Percentiles rank a stretch among this genome's conserved stretches.
Conservation (phyloP, 352 stramenopile genomes). For the Phytophthora constricta region DNA sequence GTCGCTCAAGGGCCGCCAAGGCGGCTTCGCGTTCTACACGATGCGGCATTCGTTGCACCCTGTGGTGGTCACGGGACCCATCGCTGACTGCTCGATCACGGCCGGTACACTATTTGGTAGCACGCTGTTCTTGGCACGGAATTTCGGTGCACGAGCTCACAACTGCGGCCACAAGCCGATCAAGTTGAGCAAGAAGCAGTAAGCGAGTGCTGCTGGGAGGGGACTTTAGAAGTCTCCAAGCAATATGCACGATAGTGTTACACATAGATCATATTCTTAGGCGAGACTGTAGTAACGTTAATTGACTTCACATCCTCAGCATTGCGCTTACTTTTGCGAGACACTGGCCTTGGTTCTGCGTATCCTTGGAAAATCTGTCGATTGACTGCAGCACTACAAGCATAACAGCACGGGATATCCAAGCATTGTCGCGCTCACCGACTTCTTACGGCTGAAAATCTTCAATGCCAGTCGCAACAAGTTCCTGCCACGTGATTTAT, state of each 20-base stretch:
- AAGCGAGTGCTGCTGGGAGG: conserved; percentile 1
- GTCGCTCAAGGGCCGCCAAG: conserved; percentile 68
- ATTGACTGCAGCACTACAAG: too few relatives aligned
- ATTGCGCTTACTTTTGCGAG: not conserved
- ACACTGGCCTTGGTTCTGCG: too few relatives aligned
- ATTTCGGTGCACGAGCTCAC: conserved; percentile 64
- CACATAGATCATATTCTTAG: conserved; percentile 35
- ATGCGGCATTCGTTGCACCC: conserved; percentile 72
- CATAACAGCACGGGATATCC: too few relatives aligned
- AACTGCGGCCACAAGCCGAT: conserved; percentile 34
- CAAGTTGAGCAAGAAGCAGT: conserved; percentile 31
- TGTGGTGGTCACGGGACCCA: conserved; percentile 83
- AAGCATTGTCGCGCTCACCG: too few relatives aligned
- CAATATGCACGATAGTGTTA: conserved; percentile 12
- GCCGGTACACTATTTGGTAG: conserved; percentile 81
- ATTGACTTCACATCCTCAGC: not conserved
- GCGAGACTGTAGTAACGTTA: conserved; percentile 26
- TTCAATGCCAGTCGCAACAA: too few relatives aligned
- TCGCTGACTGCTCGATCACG: conserved; percentile 77
- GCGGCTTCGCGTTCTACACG: conserved; percentile 84
- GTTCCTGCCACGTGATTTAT: too few relatives aligned
- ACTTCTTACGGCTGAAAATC: too few relatives aligned
- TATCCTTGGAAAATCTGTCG: too few relatives aligned
- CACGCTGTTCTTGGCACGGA: conserved; percentile 74
- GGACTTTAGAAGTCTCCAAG: not conserved